Evolutionary conservation across 305 asterid species (phyloP), one percentile per base, ranked within the genome.

Genomic region (Euphrasia arctica): DNA sequence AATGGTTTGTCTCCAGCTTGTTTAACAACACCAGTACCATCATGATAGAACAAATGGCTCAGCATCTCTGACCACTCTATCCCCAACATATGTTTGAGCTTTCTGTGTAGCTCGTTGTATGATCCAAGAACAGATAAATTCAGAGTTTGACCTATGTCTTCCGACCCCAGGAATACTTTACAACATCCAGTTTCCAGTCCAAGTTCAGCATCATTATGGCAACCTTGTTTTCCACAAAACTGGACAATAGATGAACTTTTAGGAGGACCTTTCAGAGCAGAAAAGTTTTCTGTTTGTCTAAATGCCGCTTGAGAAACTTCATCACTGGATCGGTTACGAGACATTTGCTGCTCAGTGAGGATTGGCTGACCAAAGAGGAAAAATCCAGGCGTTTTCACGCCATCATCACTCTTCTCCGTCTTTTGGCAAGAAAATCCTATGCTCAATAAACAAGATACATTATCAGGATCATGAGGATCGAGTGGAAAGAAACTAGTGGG

Each of bases 291-390:
- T 75, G 62, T 77, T 76, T 68, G 63, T 74, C 3, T 61, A 82
- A 0, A 73, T 76, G 47, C 68, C 82, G 22, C 60, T 32, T 2
- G 81, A 79, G 66, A 72, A 71, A 76, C 83, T 76, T 60, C 65
- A 77, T 4, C 45, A 39, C 45, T 3, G 45, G 45, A 39, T 11
- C 3, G 45, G 45, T 8, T 39, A 39, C 9, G 45, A 39, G 80
- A 82, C 45, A 91, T 79, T 67, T 92, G 98, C 73, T 82, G 80
- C 68, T 87, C 90, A 0, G 96, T 87, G 13, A 75, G 77, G 60
- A 91, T 91, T 0, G 91, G 85, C 69, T 81, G 81, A 4, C 98
- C 97, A 60, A 91, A 91, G 67, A 91, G 65, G 69, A 72, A 4
- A 54, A 91, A 83, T 25, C 13, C 59, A 0, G 79, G 63, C 0